Base-by-base conservation (phyloP, 495 filamentous ascomycete species). In the Trichoderma asperelloides region DNA sequence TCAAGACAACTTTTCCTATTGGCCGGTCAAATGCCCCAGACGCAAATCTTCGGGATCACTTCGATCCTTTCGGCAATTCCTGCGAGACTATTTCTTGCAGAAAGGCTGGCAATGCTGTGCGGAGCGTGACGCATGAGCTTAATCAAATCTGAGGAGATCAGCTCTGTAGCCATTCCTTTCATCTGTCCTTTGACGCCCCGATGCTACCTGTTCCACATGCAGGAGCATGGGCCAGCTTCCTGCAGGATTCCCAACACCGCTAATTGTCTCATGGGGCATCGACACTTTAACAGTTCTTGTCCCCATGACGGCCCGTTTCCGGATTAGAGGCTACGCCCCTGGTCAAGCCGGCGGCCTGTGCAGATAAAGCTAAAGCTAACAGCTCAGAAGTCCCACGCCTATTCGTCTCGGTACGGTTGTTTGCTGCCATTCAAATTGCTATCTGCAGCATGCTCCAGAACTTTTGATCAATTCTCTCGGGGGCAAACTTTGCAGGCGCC, bases 271-370 rank as follows among this genome's bases (percentile, higher is more conserved):
- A 30, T 30, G 27, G 55, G 27, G 33, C 2, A 37, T 30, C 55
- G 28, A 60, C 16, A 18, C 55, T 3, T 30, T 60, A 4, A 25
- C 55, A 60, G 30, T 4, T 15, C 16, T 60, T 30, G 55, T 60
- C 55, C 27, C 55, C 55, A 27, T 11, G 12, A 21, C 55, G 55
- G 55, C 55, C 55, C 55, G 55, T 60, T 60, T 60, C 55, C 55
- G 23, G 25, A 28, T 18, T 30, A 27, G 55, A 18, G 30, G 25
- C 27, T 60, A 18, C 25, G 25, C 11, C 5, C 43, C 43, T 2
- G n/a, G n/a, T 47, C 43, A n/a, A 47, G 8, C 5, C 43, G 15
- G n/a, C 43, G 47, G 11, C 28, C 55, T 60, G 16, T 23, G 23
- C 55, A 60, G 23, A 15, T 30, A 60, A 13, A 8, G 23, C 13